These are phyloP conservation scores for Alternaria ethzedia DNA, from an alignment of 2,329 filamentous ascomycete genomes.

Conservation along the genomic window DNA sequence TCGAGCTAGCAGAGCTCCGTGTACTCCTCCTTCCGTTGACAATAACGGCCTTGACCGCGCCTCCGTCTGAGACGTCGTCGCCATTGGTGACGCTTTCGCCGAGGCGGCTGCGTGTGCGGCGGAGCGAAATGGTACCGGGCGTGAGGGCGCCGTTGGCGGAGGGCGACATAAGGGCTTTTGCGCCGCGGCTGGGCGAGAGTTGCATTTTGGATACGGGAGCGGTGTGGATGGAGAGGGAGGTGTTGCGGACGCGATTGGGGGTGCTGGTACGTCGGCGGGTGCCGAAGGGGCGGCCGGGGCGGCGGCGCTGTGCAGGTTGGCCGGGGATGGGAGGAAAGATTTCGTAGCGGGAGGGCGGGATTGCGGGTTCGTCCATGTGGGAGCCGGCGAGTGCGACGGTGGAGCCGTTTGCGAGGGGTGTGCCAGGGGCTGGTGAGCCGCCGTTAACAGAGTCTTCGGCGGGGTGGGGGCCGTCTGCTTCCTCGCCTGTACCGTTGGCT, in stretches of 20 bases:
- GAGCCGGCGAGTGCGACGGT: slow-evolving; percentile 38
- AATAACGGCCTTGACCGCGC: slow-evolving; percentile 33
- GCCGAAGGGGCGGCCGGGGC: slow-evolving; percentile 48
- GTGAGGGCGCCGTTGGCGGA: slow-evolving; percentile 41
- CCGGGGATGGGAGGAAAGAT: slow-evolving; percentile 75
- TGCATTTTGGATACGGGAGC: slow-evolving; percentile 42
- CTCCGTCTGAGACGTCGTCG: slow-evolving; percentile 40
- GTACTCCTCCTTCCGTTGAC: slow-evolving; percentile 38
- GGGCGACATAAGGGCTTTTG: slow-evolving; percentile 35
- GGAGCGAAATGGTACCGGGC: slow-evolving; percentile 35
- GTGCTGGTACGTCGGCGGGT: slow-evolving; percentile 46
- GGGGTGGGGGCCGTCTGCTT: slow-evolving; percentile 24
- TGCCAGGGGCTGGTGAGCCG: slow-evolving; percentile 40
- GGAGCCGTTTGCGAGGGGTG: slow-evolving; percentile 42
- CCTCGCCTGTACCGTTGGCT: slow-evolving; percentile 27
- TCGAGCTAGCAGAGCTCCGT: slow-evolving; percentile 39
- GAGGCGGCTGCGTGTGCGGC: slow-evolving; percentile 53
- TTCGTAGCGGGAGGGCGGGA: slow-evolving; percentile 76
- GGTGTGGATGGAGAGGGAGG: slow-evolving; percentile 35
- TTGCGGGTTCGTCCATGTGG: slow-evolving; percentile 50
- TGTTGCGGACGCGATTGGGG: slow-evolving; percentile 37
- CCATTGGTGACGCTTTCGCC: slow-evolving; percentile 50
- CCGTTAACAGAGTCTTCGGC: slow-evolving; percentile 39
- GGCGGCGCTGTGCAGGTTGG: slow-evolving; percentile 43
- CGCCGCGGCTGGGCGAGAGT: slow-evolving; percentile 36